These are phyloP conservation scores for Scleromitrula shiraiana DNA, from an alignment of 2,329 filamentous ascomycete genomes.

Conservation along the genomic window DNA sequence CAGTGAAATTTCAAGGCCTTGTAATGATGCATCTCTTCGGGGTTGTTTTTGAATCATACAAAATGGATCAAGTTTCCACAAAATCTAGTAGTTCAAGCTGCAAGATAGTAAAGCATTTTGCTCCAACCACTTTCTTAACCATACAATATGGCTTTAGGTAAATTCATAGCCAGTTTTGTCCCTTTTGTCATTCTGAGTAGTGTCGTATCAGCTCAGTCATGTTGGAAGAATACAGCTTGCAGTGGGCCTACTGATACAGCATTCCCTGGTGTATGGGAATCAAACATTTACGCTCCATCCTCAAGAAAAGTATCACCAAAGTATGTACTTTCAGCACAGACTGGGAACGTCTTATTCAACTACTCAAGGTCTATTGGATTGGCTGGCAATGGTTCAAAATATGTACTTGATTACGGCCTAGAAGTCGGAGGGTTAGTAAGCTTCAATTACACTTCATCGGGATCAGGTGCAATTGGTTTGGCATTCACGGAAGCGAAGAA, in stretches of 20 bases:
- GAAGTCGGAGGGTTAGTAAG: conserved; percentile 50
- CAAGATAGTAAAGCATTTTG: no score
- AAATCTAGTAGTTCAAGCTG: no score
- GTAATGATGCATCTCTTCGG: no score
- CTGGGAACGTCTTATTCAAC: conserved; percentile 24
- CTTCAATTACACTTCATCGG: conserved; percentile 27
- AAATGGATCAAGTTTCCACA: not conserved
- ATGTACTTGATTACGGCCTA: conserved; percentile 51
- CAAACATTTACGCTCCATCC: conserved; percentile 47
- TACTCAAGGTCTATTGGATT: conserved; percentile 14
- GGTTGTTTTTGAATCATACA: not conserved
- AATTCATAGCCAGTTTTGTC: not conserved
- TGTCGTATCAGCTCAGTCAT: conserved; percentile 26
- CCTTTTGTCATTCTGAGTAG: conserved; percentile 1
- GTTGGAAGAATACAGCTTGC: conserved; percentile 50
- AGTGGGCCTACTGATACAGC: conserved; percentile 40
- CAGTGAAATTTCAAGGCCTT: no score
- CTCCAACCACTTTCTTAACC: not conserved
- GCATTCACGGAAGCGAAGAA: conserved; percentile 42
- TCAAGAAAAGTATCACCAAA: conserved; percentile 43
- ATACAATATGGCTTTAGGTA: conserved; percentile 4
- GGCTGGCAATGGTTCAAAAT: conserved; percentile 39
- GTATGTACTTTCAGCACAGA: conserved; percentile 34
- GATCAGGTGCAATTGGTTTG: conserved; percentile 35
- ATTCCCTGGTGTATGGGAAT: conserved; percentile 51